Evolutionary conservation across 1,284 basidiomycete genomes (phyloP).

Genomic region (Phellinidium pouzarii): DNA sequence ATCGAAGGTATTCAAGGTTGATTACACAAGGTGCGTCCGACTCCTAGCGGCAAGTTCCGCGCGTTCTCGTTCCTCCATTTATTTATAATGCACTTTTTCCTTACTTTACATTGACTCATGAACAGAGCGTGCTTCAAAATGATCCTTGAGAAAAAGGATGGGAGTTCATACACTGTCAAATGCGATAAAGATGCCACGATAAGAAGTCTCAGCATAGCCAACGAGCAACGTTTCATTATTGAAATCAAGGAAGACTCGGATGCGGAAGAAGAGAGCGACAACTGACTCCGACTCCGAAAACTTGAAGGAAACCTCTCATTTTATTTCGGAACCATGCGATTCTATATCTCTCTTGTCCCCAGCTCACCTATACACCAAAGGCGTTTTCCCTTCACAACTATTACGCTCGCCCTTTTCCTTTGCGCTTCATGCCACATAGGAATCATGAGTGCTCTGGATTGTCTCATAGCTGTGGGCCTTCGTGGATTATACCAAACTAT

Average conservation of each 20-base stretch:
- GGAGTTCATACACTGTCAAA: slow-evolving; percentile 4
- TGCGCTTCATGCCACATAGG: too few species aligned
- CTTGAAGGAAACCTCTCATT: too few species aligned
- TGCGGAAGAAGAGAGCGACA: slow-evolving; percentile 3
- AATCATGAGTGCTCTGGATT: too few species aligned
- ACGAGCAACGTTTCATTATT: slow-evolving; percentile 10
- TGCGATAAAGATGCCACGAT: slow-evolving; percentile 11
- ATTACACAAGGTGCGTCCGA: slow-evolving; percentile 9
- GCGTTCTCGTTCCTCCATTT: background rate
- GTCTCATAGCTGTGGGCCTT: too few species aligned
- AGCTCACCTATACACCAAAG: too few species aligned
- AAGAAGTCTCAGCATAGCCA: slow-evolving; percentile 5
- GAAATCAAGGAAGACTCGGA: background rate
- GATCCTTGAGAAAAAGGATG: slow-evolving; percentile 4
- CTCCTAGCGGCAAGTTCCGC: background rate
- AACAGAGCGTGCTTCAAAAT: slow-evolving; percentile 10
- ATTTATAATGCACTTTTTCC: background rate
- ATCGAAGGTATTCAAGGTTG: slow-evolving; percentile 13
- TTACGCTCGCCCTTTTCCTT: too few species aligned
- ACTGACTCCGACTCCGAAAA: background rate
- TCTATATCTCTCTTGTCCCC: too few species aligned
- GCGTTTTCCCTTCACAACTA: too few species aligned
- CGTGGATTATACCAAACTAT: too few species aligned
- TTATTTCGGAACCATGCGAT: too few species aligned
- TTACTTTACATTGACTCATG: background rate